phyloP scores from a whole-genome alignment of 306 rosid genomes.

The Cicer cuneatum region DNA sequence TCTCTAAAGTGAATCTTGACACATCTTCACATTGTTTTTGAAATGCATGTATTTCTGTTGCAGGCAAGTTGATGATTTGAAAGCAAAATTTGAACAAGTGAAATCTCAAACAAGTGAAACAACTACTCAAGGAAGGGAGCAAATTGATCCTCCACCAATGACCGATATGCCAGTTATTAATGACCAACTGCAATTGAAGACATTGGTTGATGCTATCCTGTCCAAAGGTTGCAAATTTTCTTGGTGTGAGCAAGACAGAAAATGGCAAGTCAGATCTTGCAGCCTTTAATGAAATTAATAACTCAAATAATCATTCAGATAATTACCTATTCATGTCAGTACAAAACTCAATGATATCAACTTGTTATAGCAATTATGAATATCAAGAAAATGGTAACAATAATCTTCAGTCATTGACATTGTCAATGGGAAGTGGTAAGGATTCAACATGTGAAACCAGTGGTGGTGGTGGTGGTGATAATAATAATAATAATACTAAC shows the following conservation, averaged over 20 bases:
- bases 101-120: no score
- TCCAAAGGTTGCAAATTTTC: conserved; percentile 96
- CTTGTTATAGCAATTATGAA: conserved; percentile 51
- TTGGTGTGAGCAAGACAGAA: conserved; percentile 86
- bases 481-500: conserved; percentile 40
- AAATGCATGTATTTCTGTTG: no score
- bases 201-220: no score
- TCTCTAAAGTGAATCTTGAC: no score
- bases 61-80: no score
- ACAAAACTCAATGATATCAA: conserved; percentile 53
- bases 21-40: no score
- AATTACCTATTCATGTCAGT: conserved; percentile 57
- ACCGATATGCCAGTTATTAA: no score
- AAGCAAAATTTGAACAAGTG: no score
- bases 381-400: conserved; percentile 66
- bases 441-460: conserved; percentile 77
- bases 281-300: conserved; percentile 58
- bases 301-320: conserved; percentile 58
- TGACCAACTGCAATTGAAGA: no score
- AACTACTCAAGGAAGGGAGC: no score
- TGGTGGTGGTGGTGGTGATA: conserved; percentile 40
- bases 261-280: conserved; percentile 80
- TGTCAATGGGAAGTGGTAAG: conserved; percentile 88
- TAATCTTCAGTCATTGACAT: conserved; percentile 77
- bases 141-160: no score